Evolutionary conservation across 2,329 filamentous ascomycete genomes (phyloP), one percentile per base, ranked within the genome.

Genomic region (Magnaporthiopsis rhizophila): DNA sequence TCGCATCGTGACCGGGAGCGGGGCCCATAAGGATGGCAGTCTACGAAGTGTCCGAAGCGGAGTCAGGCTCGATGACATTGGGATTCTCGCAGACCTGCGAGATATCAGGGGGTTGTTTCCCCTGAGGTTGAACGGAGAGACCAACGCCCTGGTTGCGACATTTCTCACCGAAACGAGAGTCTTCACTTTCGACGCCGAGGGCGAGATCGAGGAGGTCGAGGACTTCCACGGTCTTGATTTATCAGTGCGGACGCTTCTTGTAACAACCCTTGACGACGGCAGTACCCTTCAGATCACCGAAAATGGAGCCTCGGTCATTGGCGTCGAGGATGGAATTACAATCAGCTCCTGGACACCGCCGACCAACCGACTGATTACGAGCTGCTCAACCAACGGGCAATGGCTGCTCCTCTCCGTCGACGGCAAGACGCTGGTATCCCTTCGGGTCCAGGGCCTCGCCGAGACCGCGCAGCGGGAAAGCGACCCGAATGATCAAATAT

Each of bases 11-110:
- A 93, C 94, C 2, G 94, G 92, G 0, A 97, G 93, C 64, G 95
- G 95, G 34, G 92, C 91, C 0, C 95, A 91, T 72, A 88, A 90
- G 68, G 92, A 97, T 71, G 95, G 95, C 24, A 94, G 90, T 64
- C 78, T 99, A 63, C 83, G 95, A 66, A 97, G 92, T 72, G 91
- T 99, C 28, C 85, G 95, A 64, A 98, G 94, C 73, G 96, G 95
- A 62, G 93, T 99, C 62, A 93, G 93, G 0, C 83, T 98, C 62
- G 92, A 97, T 73, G 92, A 97, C 64, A 78, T 93, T 21, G 94
- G 92, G 26, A 83, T 94, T 6, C 79, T 98, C 11, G 90, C 88
- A 50, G 89, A 96, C 59, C 87, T 98, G 77, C 81, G 87, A 38
- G 84, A 88, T 72, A 87, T 91, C 58, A 86, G 86, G 64, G 86